These are phyloP conservation scores for Marchantia polymorpha DNA, from an alignment of 225 moss, liverwort and hornwort species.

Conservation along the genomic window DNA sequence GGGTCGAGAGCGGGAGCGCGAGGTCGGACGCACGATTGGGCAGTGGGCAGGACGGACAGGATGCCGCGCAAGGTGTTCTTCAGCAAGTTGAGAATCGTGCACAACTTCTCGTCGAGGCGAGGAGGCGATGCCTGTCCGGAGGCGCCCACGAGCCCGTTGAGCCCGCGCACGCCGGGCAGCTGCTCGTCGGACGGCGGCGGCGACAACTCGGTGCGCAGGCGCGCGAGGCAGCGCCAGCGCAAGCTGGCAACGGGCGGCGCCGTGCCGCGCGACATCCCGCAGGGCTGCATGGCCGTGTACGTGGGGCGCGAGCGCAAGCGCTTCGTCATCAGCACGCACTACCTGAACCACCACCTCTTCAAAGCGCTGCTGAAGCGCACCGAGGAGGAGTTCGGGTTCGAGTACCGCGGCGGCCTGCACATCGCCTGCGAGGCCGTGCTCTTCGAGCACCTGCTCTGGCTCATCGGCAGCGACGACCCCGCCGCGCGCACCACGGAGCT, in stretches of 20 bases:
- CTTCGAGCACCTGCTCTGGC: conserved; percentile 83
- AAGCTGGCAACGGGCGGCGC: conserved; percentile 5
- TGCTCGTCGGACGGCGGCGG: neutral
- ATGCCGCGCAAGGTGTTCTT: conserved; percentile 17
- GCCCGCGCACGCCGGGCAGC: conserved; percentile 7
- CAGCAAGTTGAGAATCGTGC: conserved; percentile 6
- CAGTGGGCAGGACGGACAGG: neutral
- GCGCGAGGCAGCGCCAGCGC: conserved; percentile 6
- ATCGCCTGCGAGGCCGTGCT: conserved; percentile 75
- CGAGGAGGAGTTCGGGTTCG: conserved; percentile 73
- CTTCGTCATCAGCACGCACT: conserved; percentile 72
- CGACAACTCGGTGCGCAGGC: neutral
- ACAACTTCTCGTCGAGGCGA: neutral
- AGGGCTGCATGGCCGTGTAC: conserved; percentile 74
- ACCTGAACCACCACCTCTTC: conserved; percentile 69
- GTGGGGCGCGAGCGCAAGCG: conserved; percentile 74
- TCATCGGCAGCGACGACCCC: conserved; percentile 56
- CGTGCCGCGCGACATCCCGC: conserved; percentile 48
- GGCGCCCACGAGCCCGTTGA: conserved; percentile 12
- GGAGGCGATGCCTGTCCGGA: neutral
- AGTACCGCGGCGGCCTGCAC: conserved; percentile 61
- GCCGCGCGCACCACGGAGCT: conserved; percentile 32
- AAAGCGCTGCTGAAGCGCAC: conserved; percentile 69
- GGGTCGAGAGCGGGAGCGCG: neutral
- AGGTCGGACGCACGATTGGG: too few species aligned